These are phyloP conservation scores for Petunia hybrid DNA, from an alignment of 305 asterid genomes.

Conservation along the genomic window DNA sequence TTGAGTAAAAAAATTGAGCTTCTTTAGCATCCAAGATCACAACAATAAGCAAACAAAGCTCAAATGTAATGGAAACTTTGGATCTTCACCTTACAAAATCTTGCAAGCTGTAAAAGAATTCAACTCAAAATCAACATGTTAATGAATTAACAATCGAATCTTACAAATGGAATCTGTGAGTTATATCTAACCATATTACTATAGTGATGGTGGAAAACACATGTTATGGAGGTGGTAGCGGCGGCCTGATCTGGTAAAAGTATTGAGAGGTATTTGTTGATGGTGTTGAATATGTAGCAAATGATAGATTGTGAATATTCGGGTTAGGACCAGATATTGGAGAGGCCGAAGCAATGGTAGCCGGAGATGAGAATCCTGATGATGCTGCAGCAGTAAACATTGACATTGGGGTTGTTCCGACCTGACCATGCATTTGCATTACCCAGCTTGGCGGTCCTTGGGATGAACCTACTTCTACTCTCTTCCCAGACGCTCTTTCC, in stretches of 20 bases:
- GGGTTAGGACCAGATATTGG: constrained; percentile 34
- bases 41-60: constrained; percentile 3
- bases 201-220: not conserved
- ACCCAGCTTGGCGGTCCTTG: constrained; percentile 53
- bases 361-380: constrained; percentile 92
- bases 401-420: constrained; percentile 48
- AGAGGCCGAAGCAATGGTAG: constrained; percentile 43
- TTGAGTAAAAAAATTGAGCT: not conserved
- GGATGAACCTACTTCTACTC: constrained; percentile 44
- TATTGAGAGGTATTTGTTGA: constrained; percentile 38
- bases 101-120: constrained; percentile 8
- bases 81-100: constrained; percentile 6
- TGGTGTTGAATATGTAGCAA: constrained; percentile 43
- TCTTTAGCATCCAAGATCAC: not conserved
- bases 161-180: constrained; percentile 31
- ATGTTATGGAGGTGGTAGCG: constrained; percentile 52
- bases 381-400: constrained; percentile 89
- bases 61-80: not conserved
- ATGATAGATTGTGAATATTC: constrained; percentile 39
- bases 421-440: constrained; percentile 50
- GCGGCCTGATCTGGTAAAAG: constrained; percentile 50
- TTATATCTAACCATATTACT: constrained; percentile 20
- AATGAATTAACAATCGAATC: constrained; percentile 20
- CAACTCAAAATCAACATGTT: constrained; percentile 17
- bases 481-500: constrained; percentile 50